Evolutionary conservation across 2,329 filamentous ascomycete genomes (phyloP), one percentile per base, ranked within the genome.

Genomic region (Thermomyces lanuginosus): DNA sequence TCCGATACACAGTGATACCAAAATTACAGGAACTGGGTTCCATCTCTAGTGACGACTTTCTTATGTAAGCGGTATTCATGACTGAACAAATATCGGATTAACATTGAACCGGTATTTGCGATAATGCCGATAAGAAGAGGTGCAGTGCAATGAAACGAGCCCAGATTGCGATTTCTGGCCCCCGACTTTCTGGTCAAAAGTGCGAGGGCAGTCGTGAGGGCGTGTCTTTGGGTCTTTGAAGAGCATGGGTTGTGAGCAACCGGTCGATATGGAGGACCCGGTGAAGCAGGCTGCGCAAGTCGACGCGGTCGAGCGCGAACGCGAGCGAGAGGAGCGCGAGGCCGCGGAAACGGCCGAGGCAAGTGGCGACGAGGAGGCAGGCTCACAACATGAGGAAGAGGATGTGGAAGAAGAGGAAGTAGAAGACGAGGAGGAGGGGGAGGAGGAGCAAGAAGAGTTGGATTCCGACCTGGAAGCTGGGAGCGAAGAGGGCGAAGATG

Each of bases 341-440:
- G 36, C 36, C 24, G 34, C 40, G 27, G 34, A 42, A 28, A 34
- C 40, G 28, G 47, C 44, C 33, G 38, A 39, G 16, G n/a, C n/a
- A n/a, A n/a, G n/a, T n/a, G n/a, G n/a, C n/a, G 39, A 45, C 28
- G 30, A 47, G 28, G 42, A 46, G 29, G 40, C 41, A 14, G 44
- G 49, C 29, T 43, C 47, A 26, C 45, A 44, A 15, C 39, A 41
- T 20, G 53, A 48, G 8, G 46, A 52, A 17, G 43, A 43, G 25
- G 49, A 51, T 30, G 42, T 44, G 20, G 49, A 50, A 30, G 50
- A 53, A 28, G 45, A 41, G 30, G 46, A 45, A 8, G 44, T 33
- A 19, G 53, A 53, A 16, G 43, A 62, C 8, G 75, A 70, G 70
- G 72, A 75, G 39, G n/a, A n/a, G n/a, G n/a, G n/a, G n/a, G n/a